Evolutionary conservation across 2,329 filamentous ascomycete species (phyloP), one percentile per base, ranked within the genome.

Genomic region (Xylaria sp.): DNA sequence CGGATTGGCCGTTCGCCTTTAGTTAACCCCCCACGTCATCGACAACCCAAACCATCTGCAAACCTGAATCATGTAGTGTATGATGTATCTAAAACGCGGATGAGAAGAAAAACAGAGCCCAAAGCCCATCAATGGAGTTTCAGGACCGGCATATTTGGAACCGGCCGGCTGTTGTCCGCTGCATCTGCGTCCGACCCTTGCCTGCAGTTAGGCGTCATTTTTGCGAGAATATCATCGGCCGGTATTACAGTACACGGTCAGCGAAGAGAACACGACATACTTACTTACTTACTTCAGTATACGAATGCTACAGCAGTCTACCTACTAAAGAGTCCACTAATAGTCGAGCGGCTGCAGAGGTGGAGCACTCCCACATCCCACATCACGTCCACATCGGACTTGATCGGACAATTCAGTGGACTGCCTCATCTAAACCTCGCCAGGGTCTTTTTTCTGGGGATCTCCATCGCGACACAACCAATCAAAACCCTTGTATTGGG

Each of bases 401-500:
- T 44, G 44, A 51, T 57, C 54, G 54, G 54, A 57, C 46, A 57
- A 46, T 44, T 33, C 51, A 51, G 19, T 31, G 33, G 15, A 40
- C 31, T 38, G 15, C 29, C n/a, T n/a, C n/a, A n/a, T n/a, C n/a
- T n/a, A n/a, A n/a, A n/a, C n/a, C n/a, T n/a, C n/a, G n/a, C n/a
- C 37, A 19, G 58, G 53, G 47, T 56, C 46, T 10, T 29, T 46
- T 53, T 41, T 31, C 43, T 35, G 58, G 47, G 47, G 29, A 15
- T 33, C n/a, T n/a, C 54, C 54, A 54, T 40, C 35, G 9, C 31
- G 10, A 4, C 2, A 35, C 41, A 40, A 27, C 60, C 51, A 60
- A 60, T 63, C 38, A 55, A 13, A 8, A n/a, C 38, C 46, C 60
- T 41, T 40, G 38, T 19, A 29, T 27, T 27, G 31, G 17, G 13